Evolutionary conservation across 2,329 filamentous ascomycete species (phyloP), one percentile per base, ranked within the genome.

Genomic region (Xylaria multiplex): DNA sequence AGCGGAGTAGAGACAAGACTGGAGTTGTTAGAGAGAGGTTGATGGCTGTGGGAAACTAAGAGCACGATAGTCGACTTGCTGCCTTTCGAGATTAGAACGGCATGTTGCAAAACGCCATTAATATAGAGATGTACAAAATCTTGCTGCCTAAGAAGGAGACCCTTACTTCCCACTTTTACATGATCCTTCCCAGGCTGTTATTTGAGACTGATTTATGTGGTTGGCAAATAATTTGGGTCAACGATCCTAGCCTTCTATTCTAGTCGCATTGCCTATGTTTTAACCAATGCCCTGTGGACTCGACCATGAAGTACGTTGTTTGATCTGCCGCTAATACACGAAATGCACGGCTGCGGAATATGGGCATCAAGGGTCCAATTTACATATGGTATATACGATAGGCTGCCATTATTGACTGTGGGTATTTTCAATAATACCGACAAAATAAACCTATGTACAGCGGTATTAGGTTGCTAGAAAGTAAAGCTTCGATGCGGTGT

Each of bases 111-210:
- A 64, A 9, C 37, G 30, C 40, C 5, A 64, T 58, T 16, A 30
- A 48, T 64, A 59, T 64, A 64, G 30, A 64, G 40, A 54, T 58
- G 42, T 7, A 40, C 45, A 16, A 30, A 52, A 46, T 58, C 27
- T 14, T 46, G 53, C 60, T 63, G 46, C 60, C 60, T 50, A 11
- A 11, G 24, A 46, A 63, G 22, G 45, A 30, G 45, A 52, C 27
- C 6, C 37, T 56, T 30, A 9, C 50, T 59, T 64, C 22, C 61
- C 48, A 46, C 37, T 48, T 64, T 64, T 48, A 48, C 37, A 54
- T 48, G 40, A 64, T 64, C 61, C 61, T 64, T 59, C 37, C 37
- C 40, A 64, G 61, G 61, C 61, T 59, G 61, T 30, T 22, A 59
- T 64, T 59, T 64, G 42, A 58, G 40, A 40, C 6, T 3, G 8